A percentile compares a stretch with the other conserved stretches of the same genome.
Evolutionary conservation across 805 yeast genomes (phyloP).

Genomic region (Candida maltosa): DNA sequence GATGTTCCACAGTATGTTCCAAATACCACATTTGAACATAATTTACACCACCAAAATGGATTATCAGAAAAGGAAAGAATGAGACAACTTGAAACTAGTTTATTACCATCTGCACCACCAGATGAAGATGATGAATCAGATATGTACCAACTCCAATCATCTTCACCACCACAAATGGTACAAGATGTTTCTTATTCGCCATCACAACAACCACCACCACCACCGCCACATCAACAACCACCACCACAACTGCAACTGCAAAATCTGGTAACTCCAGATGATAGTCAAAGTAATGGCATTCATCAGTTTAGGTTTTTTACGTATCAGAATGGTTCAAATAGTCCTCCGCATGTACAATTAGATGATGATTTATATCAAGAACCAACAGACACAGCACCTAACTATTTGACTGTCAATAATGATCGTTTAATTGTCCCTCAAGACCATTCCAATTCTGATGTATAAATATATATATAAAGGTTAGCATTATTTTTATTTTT

Average conservation of each 20-base stretch:
- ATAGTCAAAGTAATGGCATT: too few species aligned
- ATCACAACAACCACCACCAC: too few species aligned
- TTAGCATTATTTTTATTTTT: too few species aligned
- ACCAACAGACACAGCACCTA: constrained; percentile 31
- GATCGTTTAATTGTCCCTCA: constrained; percentile 18
- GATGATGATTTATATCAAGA: constrained; percentile 1
- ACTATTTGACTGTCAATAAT: constrained; percentile 24
- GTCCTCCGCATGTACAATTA: background rate
- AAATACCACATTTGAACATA: constrained; percentile 7
- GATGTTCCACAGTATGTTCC: constrained; percentile 20
- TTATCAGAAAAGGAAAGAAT: constrained; percentile 58
- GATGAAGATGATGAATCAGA: constrained; percentile 4
- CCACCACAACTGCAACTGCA: too few species aligned
- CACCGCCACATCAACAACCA: too few species aligned
- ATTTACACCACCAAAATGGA: constrained; percentile 13
- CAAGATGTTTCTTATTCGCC: too few species aligned
- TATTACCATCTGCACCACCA: constrained; percentile 57
- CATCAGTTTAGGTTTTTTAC: constrained; percentile 4
- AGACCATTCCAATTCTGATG: constrained; percentile 1
- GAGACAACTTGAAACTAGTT: constrained; percentile 51
- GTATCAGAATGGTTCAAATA: background rate
- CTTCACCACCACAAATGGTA: constrained; percentile 3
- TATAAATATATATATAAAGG: background rate
- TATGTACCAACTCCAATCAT: background rate
- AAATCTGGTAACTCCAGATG: too few species aligned